Base-by-base conservation (phyloP, 768 basidiomycete genomes). In the Cystobasidium onofrii region DNA sequence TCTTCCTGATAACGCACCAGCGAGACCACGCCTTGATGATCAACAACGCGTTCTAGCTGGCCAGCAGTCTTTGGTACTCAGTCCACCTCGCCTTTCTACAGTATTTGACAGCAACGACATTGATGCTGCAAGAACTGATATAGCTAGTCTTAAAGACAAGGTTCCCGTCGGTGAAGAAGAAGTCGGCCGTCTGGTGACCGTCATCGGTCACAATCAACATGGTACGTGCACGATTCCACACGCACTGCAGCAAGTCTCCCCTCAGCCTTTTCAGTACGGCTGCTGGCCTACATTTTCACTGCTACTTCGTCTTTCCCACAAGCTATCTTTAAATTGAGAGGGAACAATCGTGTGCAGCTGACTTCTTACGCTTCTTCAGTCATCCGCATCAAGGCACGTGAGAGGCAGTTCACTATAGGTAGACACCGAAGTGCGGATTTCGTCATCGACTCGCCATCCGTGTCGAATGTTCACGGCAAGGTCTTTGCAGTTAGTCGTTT, bases 401-500 rank as follows among this genome's bases (percentile, higher is more conserved):
- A 27, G 18, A 43, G 34, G 17, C 34, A 33, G 18, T 64, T 64
- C 34, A 64, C 39, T 2, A 64, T 64, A 4, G 63, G 63, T 15
- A 33, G 63, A 25, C 63, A 64, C 33, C 33, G 10, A 33, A 64
- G 34, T 39, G 63, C 63, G 18, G 43, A 64, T 23, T 43, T 64
- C 17, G 34, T 64, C 18, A 34, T 64, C 31, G 7, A 36, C 33
- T 64, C 63, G 2, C 34, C 34, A 1, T 4, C 39, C 13, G 63
- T 64, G 4, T 64, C 63, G 63, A 64, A 64, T 23, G 43, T 33
- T 4, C 63, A 64, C 23, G 63, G 34, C 29, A 64, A 64, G 41
- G 25, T 64, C 15, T 64, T 39, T 44, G 63, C 63, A 34, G 63
- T 64, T 15, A 17, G 63, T 25, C 9, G n/a, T 39, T 44, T 64